Evolutionary conservation across 352 stramenopile species (phyloP).

Genomic region (Plasmopara viticola): DNA sequence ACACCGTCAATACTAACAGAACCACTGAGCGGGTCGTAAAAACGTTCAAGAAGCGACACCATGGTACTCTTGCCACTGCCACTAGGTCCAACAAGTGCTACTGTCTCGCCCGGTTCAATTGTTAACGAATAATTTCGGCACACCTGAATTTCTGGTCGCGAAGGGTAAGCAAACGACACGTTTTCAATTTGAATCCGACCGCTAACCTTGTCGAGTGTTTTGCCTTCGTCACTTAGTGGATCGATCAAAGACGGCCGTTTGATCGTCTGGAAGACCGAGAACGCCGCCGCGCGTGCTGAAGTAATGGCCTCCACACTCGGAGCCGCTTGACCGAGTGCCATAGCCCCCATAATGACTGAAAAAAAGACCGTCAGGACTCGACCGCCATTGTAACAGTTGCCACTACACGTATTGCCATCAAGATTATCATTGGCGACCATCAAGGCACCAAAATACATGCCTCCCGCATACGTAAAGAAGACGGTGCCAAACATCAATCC

Average conservation of each 20-base stretch:
- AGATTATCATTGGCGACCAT: slow-evolving; percentile 59
- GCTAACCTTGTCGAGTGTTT: slow-evolving; percentile 30
- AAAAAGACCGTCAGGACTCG: slow-evolving; percentile 72
- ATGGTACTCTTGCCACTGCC: slow-evolving; percentile 88
- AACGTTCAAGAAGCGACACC: slow-evolving; percentile 88
- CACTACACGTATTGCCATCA: slow-evolving; percentile 30
- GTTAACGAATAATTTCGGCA: slow-evolving; percentile 52
- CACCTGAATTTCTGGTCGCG: slow-evolving; percentile 47
- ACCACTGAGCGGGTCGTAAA: slow-evolving; percentile 84
- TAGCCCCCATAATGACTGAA: slow-evolving; percentile 59
- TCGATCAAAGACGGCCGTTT: slow-evolving; percentile 52
- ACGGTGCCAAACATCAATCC: slow-evolving; percentile 61
- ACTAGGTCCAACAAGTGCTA: slow-evolving; percentile 53
- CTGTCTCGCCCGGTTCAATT: slow-evolving; percentile 58
- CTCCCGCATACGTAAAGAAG: slow-evolving; percentile 66
- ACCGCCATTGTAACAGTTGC: slow-evolving; percentile 55
- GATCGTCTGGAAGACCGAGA: slow-evolving; percentile 63
- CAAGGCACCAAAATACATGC: slow-evolving; percentile 74
- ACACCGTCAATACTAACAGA: slow-evolving; percentile 45
- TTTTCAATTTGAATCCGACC: slow-evolving; percentile 73
- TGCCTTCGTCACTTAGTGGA: slow-evolving; percentile 33
- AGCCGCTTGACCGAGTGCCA: slow-evolving; percentile 62
- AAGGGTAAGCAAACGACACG: slow-evolving; percentile 72
- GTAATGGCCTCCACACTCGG: slow-evolving; percentile 56
- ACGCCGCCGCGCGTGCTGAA: slow-evolving; percentile 47